Base-by-base conservation (phyloP, 2,329 filamentous ascomycete species). In the Penicillium corylophilum region DNA sequence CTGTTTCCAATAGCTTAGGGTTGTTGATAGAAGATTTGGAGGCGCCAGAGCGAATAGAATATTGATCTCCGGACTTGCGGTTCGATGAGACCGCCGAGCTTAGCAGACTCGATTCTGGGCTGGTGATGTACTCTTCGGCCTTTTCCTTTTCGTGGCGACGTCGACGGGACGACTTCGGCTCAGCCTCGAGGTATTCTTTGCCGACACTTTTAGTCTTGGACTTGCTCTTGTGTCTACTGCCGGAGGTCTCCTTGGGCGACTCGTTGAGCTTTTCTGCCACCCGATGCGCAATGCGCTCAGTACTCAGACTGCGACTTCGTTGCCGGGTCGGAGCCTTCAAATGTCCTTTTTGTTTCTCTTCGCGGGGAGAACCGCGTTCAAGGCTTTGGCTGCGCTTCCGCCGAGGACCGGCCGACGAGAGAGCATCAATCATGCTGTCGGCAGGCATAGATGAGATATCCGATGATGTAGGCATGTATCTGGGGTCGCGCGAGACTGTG, bases 1-100 rank as follows among this genome's bases (percentile, higher is more conserved):
- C 92, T 0, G 91, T 94, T 64, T 94, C 89, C 2, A 96, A 80
- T 2, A 96, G 76, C 67, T 90, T 94, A 0, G 92, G 92, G 64
- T 96, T 96, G 73, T 95, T 95, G 69, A 95, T 89, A 0, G 89
- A 93, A 3, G 90, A 89, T 53, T 81, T 81, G 16, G 81, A 82
- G 29, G 77, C 78, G 31, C 79, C 80, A 26, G 83, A 85, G 33
- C 77, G 77, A 57, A 82, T 80, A 8, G 85, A 87, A 54, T 81
- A 78, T 48, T 78, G 74, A 61, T 84, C 80, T 15, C 75, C 78
- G 36, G 81, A 82, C 55, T 77, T 77, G 31, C 79, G 77, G 60
- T 81, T 82, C 10, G 75, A 69, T 52, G 75, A 78, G 49, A 82
- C 66, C 57, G 80, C 79, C 39, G 81, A 85, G 50, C 81, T 86